Conservation (phyloP, 306 rosid genomes). For the Heteromeles arbutifolia region DNA sequence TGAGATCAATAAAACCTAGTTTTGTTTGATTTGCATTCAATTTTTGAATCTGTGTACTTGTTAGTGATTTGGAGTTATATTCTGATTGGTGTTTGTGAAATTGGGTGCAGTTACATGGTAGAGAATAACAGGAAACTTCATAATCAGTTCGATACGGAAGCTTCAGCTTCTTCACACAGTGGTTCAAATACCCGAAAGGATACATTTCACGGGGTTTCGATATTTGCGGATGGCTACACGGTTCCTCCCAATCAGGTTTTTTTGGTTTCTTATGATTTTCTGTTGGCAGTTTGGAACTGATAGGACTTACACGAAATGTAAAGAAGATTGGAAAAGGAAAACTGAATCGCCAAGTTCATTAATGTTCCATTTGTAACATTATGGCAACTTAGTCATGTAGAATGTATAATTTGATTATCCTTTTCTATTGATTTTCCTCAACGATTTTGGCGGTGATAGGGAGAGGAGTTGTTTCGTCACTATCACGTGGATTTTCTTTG, state of each 20-base stretch:
- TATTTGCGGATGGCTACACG: constrained; percentile 90
- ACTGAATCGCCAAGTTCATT: background rate
- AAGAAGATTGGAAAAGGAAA: background rate
- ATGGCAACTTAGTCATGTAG: background rate
- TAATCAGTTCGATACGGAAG: constrained; percentile 60
- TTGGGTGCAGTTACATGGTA: constrained; percentile 59
- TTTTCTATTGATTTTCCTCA: background rate
- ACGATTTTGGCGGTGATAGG: background rate
- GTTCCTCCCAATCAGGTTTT: constrained; percentile 78
- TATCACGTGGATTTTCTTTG: background rate
- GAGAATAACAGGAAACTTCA: constrained; percentile 72
- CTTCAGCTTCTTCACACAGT: constrained; percentile 35
- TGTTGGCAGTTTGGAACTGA: constrained; percentile 7
- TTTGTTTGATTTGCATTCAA: background rate
- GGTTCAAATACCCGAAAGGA: constrained; percentile 35
- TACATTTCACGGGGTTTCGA: constrained; percentile 67
- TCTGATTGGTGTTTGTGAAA: background rate
- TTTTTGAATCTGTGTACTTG: background rate
- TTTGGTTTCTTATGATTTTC: background rate
- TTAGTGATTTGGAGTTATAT: background rate
- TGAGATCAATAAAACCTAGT: background rate
- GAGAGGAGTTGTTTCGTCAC: background rate
- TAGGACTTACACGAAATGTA: background rate
- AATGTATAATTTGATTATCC: background rate
- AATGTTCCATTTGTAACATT: background rate